Base-by-base conservation (phyloP, 257 asterid species). In the Penstemon davidsonii region DNA sequence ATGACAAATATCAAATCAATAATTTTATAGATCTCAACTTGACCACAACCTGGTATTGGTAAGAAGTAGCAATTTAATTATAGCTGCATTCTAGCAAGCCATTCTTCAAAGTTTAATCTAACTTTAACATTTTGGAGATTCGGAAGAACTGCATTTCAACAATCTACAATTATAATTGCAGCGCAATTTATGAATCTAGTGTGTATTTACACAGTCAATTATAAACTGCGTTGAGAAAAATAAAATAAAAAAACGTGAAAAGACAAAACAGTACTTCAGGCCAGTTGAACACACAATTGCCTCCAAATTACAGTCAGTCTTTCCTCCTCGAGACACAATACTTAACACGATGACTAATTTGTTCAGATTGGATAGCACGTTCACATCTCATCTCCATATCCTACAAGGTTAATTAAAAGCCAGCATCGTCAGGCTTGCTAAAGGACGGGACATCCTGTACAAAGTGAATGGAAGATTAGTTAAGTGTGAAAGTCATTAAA, bases 151-250 rank as follows among this genome's bases (percentile, higher is more conserved):
- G 36, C 42, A 51, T n/a, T 12, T 18, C 18, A 71, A 64, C 75
- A 79, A 69, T 66, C 83, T 73, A 79, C 71, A 73, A 68, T 76
- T 68, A 79, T 69, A 73, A 70, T 76, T 68, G 78, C 78, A 73
- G 64, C 46, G 67, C 93, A 75, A 82, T 78, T 77, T 77, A 80
- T 82, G 80, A 67, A 71, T 43, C 67, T 78, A 74, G 70, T 64
- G 92, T 81, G 87, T 73, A 86, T 83, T 73, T 87, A 83, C 85
- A 84, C 78, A 68, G 88, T 83, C 82, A 60, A 78, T 78, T 57
- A 71, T 68, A 78, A 79, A 76, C 69, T 74, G 78, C 76, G 33
- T 62, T 62, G 66, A 73, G 62, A 74, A 76, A 66, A 55, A 38
- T 45, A 66, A 55, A 38, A 45, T 52, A 73, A 66, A 44, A 74